Evolutionary conservation across 192 early-diverging fungal species (phyloP), one percentile per base, ranked within the genome.

Genomic region (Backusella mclennaniae): DNA sequence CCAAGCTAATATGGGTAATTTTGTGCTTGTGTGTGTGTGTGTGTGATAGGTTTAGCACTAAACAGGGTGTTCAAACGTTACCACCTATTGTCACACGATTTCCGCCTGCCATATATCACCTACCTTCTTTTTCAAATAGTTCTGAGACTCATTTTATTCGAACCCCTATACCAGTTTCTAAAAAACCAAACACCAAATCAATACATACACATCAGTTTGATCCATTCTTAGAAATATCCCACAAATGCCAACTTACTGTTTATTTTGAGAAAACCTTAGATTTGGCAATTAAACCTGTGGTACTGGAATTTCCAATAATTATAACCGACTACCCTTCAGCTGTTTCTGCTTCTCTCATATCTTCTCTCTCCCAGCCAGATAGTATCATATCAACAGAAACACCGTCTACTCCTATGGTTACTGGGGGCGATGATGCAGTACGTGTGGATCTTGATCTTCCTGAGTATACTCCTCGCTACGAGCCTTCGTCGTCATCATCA

Each of bases 101-200:
- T 31, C 81, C 81, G 15, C 19, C 44, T 31, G 33, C 77, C 19
- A 46, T 35, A 33, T 83, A 83, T 41, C 74, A 73, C 66, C 71
- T 78, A 4, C 71, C 77, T 4, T 44, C 73, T 35, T 78, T 76
- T 44, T 73, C 75, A 14, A 69, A 67, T 35, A 66, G 71, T 3
- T 76, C 75, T 56, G 81, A 83, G 41, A 83, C 81, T 0, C 81
- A 83, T 49, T 76, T 79, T 56, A 73, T 83, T 35, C 74, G 81
- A 29, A 76, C 74, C 1, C 81, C 77, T 21, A 74, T 83, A 66
- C 71, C 74, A 4, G 70, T 72, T 35, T 36, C 68, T 41, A 74
- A 75, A 67, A 67, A 75, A 19, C 39, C 35, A 21, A 23, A 41
- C 29, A 41, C 52, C 17, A 33, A 39, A 52, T 41, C 67, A 35